phyloP scores from a whole-genome alignment of 345 rosid genomes.

The Xanthoceras sorbifolium region DNA sequence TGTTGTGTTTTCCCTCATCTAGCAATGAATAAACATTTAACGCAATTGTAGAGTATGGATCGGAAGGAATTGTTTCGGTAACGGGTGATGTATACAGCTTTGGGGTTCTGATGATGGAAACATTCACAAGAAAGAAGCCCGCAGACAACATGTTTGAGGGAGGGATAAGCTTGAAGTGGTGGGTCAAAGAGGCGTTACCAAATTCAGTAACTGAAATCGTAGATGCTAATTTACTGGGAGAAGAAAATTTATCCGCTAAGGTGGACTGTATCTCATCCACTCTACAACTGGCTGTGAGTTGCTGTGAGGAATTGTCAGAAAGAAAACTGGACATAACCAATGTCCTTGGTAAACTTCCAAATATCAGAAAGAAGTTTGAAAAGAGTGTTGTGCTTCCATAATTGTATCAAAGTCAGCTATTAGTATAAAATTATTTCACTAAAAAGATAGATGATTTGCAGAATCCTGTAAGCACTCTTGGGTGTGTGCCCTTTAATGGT shows the following conservation, averaged over 20 bases:
- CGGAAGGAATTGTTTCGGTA: slow-evolving; percentile 19
- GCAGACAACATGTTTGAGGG: slow-evolving; percentile 14
- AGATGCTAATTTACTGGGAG: slow-evolving; percentile 14
- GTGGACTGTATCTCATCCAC: not conserved
- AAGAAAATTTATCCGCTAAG: slow-evolving; percentile 7
- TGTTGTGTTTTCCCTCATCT: too few relatives aligned
- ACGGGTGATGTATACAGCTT: slow-evolving; percentile 22
- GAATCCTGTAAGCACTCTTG: too few relatives aligned
- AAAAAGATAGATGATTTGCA: too few relatives aligned
- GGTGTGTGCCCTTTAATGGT: too few relatives aligned
- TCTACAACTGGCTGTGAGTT: slow-evolving; percentile 12
- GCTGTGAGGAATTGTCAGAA: not conserved
- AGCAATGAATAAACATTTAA: too few relatives aligned
- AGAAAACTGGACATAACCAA: not conserved
- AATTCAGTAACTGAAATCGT: not conserved
- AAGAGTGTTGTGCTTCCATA: not conserved
- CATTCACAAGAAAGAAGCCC: slow-evolving; percentile 27
- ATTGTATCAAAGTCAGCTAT: too few relatives aligned
- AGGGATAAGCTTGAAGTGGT: slow-evolving; percentile 19
- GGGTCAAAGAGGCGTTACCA: slow-evolving; percentile 16
- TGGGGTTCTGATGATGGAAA: slow-evolving; percentile 21
- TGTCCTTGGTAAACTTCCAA: not conserved
- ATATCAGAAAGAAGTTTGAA: not conserved
- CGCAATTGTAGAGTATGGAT: slow-evolving; percentile 30
- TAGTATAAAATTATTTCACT: too few relatives aligned